Evolutionary conservation across 2,329 filamentous ascomycete species (phyloP), one percentile per base, ranked within the genome.

Genomic region (Ascochyta koolunga): DNA sequence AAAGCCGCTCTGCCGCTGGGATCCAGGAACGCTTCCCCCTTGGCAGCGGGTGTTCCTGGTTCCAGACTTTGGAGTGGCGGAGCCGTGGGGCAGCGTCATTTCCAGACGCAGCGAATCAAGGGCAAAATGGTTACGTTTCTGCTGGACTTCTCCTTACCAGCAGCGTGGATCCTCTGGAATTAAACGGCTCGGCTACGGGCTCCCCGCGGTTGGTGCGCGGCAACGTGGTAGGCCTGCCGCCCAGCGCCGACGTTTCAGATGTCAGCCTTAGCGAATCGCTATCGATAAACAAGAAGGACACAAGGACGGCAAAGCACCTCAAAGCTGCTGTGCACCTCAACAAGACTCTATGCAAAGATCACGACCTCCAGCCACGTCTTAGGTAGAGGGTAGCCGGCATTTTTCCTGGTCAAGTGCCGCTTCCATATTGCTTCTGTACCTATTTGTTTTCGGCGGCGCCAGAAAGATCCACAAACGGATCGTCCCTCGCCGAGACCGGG

Each of bases 161-260:
- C 29, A 29, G 15, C 29, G 29, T 45, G 29, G 36, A 54, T 46
- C 36, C 15, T 49, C 27, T 41, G 25, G 37, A 35, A 47, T 39
- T 47, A 42, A 51, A 56, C 40, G 53, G 53, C 37, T 56, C 53
- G 53, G 42, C 37, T 56, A 19, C 47, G 46, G 52, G 52, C 46
- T 47, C 52, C 46, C 46, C 51, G 46, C 51, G 51, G 51, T 49
- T 40, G 51, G 45, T 54, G 35, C 51, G 45, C 51, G 51, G 45
- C 51, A 54, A 54, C 51, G 51, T 54, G 51, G 51, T 37, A 47
- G 21, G 47, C 46, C 42, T 55, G 46, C 52, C 52, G 52, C 24
- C 32, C 25, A 37, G 37, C 47, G 42, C 47, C 19, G 40, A 19
- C 35, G 53, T 56, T 56, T 56, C 53, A 56, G 42, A 50, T 35